These are phyloP conservation scores for Trichoderma citrinoviride DNA, from an alignment of 2,329 filamentous ascomycete species.

Conservation along the genomic window DNA sequence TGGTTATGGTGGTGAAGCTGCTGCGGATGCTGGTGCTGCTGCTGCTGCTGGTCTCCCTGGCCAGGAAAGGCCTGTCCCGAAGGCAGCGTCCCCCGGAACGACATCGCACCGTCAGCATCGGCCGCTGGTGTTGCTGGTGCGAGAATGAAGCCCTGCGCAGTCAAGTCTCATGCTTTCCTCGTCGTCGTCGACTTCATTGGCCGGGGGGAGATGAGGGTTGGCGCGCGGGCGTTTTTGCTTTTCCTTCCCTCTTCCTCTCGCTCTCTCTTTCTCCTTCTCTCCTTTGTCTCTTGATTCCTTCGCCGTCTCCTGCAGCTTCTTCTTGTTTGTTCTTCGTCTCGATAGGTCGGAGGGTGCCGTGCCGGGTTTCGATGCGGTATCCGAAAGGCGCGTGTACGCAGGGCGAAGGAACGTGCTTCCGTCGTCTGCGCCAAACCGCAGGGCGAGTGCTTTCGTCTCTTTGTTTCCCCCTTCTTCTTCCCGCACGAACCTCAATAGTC, in stretches of 20 bases:
- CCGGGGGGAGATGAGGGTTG: neutral
- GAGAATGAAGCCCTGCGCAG: slow-evolving; percentile 13
- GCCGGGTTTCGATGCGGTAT: too few relatives aligned
- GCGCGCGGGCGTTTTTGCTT: too few relatives aligned
- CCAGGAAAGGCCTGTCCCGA: slow-evolving; percentile 41
- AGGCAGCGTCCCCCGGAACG: slow-evolving; percentile 40
- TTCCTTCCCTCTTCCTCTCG: too few relatives aligned
- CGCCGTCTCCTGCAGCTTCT: neutral
- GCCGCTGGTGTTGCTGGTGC: slow-evolving; percentile 20
- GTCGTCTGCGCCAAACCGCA: too few relatives aligned
- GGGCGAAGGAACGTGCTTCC: too few relatives aligned
- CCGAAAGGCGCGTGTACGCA: too few relatives aligned
- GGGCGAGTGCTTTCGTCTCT: too few relatives aligned
- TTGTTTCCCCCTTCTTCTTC: too few relatives aligned
- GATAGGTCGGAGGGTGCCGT: neutral
- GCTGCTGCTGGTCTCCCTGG: slow-evolving; percentile 35
- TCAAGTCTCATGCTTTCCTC: slow-evolving; percentile 21
- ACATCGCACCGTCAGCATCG: slow-evolving; percentile 29
- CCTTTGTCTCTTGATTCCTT: neutral
- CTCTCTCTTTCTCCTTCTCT: neutral
- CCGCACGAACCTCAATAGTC: too few relatives aligned
- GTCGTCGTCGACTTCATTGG: slow-evolving; percentile 6
- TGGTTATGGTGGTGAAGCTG: slow-evolving; percentile 27
- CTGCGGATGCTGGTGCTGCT: slow-evolving; percentile 28
- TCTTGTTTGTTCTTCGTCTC: neutral